phyloP scores from a whole-genome alignment of 2,329 filamentous ascomycete genomes.

The Nemania bipapillata region DNA sequence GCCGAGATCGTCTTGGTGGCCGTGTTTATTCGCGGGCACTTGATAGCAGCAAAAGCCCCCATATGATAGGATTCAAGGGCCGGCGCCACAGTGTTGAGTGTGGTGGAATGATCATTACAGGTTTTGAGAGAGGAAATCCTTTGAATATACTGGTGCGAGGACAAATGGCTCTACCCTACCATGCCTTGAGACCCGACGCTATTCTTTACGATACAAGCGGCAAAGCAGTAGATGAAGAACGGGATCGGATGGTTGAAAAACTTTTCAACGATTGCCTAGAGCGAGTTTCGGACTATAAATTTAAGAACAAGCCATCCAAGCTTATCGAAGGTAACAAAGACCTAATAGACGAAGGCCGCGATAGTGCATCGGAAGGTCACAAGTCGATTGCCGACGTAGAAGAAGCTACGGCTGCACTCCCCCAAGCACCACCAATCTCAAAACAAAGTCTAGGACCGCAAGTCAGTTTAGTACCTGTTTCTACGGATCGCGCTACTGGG shows the following conservation, averaged over 20 bases:
- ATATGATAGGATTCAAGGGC: constrained; percentile 64
- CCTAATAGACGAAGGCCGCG: constrained; percentile 82
- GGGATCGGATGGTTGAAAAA: constrained; percentile 86
- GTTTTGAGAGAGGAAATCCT: constrained; percentile 94
- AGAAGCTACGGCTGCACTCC: constrained; percentile 72
- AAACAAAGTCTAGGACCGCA: constrained; percentile 65
- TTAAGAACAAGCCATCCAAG: constrained; percentile 74
- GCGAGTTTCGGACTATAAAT: constrained; percentile 88
- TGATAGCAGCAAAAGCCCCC: constrained; percentile 66
- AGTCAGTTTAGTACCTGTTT: constrained; percentile 70
- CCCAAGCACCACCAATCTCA: constrained; percentile 63
- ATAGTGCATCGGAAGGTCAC: constrained; percentile 75
- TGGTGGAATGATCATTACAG: constrained; percentile 97
- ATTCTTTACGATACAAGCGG: constrained; percentile 90
- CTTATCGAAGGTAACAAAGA: constrained; percentile 84
- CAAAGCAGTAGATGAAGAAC: constrained; percentile 77
- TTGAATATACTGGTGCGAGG: constrained; percentile 90
- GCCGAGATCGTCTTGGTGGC: constrained; percentile 85
- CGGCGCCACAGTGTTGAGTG: constrained; percentile 87
- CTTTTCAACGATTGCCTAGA: constrained; percentile 96
- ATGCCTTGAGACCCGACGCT: constrained; percentile 80
- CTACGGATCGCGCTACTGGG: constrained; percentile 75
- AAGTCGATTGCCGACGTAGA: constrained; percentile 79
- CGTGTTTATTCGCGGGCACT: constrained; percentile 86
- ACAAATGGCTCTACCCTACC: constrained; percentile 87